Evolutionary conservation across 2,329 filamentous ascomycete species (phyloP), one percentile per base, ranked within the genome.

Genomic region (Cyphellophora europaea): DNA sequence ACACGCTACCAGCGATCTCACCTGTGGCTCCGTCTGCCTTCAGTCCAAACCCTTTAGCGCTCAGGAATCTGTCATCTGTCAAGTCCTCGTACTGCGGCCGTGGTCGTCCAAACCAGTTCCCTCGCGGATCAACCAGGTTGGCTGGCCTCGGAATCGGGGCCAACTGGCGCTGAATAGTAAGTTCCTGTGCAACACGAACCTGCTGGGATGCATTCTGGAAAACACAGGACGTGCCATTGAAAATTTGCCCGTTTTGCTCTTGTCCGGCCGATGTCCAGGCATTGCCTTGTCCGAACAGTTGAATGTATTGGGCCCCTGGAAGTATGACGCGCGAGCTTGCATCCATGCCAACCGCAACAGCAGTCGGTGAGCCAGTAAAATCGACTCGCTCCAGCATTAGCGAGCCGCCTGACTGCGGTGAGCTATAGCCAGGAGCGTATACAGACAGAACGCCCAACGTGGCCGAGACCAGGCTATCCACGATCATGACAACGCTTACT

Each of bases 221-320:
- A 11, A 31, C 32, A 27, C 49, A 50, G 6, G 43, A 37, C n/a
- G 44, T 48, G 13, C 47, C 38, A 32, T 50, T 41, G 45, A 49
- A 44, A 30, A 27, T 19, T 32, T 44, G 36, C 32, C 47, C 35
- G 18, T 30, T 42, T 37, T 37, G 36, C 33, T 28, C 36, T 23
- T 38, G 35, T 5, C 43, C 45, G 19, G 45, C 43, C 3, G 43
- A 44, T 6, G 50, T 65, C 58, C 87, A 85, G 32, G 73, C 65
- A 37, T 77, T 76, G 35, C 86, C 86, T 56, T 91, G 83, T 19
- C 73, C 67, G 69, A 79, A 93, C 1, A 75, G 74, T 2, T 62
- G 56, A 41, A 91, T 67, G 49, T 72, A 71, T 37, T 69, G 46
- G 11, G 59, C 56, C 6, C 61, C 61, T 14, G 53, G 47, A 6